phyloP scores from a whole-genome alignment of 2,329 filamentous ascomycete species.

The Alternaria gaisen region DNA sequence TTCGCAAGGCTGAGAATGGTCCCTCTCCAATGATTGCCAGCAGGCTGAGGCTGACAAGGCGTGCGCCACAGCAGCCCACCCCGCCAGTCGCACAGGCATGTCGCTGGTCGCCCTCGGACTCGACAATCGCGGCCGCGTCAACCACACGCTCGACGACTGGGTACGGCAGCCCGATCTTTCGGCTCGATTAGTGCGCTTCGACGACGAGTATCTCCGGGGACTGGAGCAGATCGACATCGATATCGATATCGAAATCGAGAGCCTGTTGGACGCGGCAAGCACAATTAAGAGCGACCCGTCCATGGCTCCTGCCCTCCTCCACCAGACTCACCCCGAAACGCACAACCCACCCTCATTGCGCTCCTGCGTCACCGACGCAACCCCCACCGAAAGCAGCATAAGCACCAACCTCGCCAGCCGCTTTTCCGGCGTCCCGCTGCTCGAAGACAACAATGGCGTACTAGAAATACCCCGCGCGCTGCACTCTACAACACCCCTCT shows the following conservation, averaged over 20 bases:
- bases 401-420: constrained; percentile 36
- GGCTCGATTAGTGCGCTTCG: constrained; percentile 38
- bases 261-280: constrained; percentile 22
- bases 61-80: constrained; percentile 26
- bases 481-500: constrained; percentile 22
- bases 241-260: constrained; percentile 16
- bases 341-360: constrained; percentile 35
- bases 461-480: constrained; percentile 25
- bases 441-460: constrained; percentile 42
- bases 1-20: constrained; percentile 18
- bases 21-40: constrained; percentile 12
- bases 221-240: constrained; percentile 19
- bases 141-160: constrained; percentile 32
- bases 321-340: constrained; percentile 34
- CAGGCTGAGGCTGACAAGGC: constrained; percentile 23
- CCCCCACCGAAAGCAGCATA: constrained; percentile 39
- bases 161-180: constrained; percentile 37
- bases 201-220: constrained; percentile 16
- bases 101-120: constrained; percentile 34
- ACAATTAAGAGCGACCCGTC: constrained; percentile 26
- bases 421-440: constrained; percentile 30
- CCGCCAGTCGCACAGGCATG: constrained; percentile 24
- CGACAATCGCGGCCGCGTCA: constrained; percentile 18
- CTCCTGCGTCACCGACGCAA: constrained; percentile 35
- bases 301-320: constrained; percentile 45